These are phyloP conservation scores for Coemansia sp. DNA, from an alignment of 192 early-diverging fungal species.

Conservation along the genomic window DNA sequence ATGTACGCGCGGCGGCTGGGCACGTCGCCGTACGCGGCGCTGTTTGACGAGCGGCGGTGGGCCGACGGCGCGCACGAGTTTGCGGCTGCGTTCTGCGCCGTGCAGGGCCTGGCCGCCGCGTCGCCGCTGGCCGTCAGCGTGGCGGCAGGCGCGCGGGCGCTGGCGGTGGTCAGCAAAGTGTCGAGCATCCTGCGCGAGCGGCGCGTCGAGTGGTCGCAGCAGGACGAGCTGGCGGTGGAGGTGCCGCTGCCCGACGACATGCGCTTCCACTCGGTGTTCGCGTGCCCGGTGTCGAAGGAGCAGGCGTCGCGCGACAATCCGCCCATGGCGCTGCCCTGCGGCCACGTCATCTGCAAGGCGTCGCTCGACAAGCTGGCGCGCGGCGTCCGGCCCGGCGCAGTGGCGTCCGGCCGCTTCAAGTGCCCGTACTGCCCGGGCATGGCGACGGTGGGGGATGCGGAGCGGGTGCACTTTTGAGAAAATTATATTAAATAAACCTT, in stretches of 20 bases:
- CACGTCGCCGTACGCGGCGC: constrained; percentile 69
- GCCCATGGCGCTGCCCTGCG: constrained; percentile 97
- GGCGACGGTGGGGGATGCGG: constrained; percentile 72
- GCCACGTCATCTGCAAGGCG: constrained; percentile 94
- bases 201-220: constrained; percentile 86
- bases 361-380: constrained; percentile 80
- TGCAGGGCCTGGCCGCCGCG: constrained; percentile 20
- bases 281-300: constrained; percentile 96
- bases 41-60: constrained; percentile 33
- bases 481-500: background rate
- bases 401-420: constrained; percentile 71
- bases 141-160: constrained; percentile 79
- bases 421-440: constrained; percentile 97
- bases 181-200: constrained; percentile 80
- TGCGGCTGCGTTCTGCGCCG: constrained; percentile 33
- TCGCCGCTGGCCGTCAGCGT: constrained; percentile 53
- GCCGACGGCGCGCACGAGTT: constrained; percentile 30
- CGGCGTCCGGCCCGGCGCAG: constrained; percentile 57
- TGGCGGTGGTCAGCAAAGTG: constrained; percentile 93
- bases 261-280: constrained; percentile 93
- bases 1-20: constrained; percentile 60
- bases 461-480: constrained; percentile 57
- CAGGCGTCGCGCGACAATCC: constrained; percentile 90
- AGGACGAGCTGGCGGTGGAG: constrained; percentile 90
- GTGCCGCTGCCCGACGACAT: constrained; percentile 84